Evolutionary conservation across 2,329 filamentous ascomycete species (phyloP), one percentile per base, ranked within the genome.

Genomic region (Pseudodiploospora longispora): DNA sequence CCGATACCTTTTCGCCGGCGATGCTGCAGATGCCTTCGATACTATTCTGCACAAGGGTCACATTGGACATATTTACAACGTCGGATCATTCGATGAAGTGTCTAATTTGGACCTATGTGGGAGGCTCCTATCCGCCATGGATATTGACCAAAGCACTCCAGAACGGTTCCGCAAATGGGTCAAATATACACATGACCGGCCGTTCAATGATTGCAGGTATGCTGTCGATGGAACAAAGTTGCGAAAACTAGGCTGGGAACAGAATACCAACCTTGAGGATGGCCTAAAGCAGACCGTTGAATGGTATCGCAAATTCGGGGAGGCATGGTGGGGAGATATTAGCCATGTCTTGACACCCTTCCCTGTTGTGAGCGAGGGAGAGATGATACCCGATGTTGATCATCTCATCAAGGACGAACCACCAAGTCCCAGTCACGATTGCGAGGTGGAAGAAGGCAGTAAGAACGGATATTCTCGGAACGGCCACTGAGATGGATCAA

Each of bases 21-120:
- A 93, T 59, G 86, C 85, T 2, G 83, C 83, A 4, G 85, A 91
- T 57, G 87, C 85, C 2, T 85, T 91, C 55, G 86, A 93, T 65
- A 88, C 85, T 1, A 88, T 93, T 55, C 73, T 93, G 27, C 87
- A 93, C 71, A 82, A 80, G 55, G 87, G 87, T 19, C 67, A 74
- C 40, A 70, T 85, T 31, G 85, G 85, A 1, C 82, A 89, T 56
- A 78, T 86, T 48, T 93, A 93, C 71, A 93, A 93, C 52, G 83
- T 93, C 7, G 83, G 83, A 37, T 90, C 87, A 0, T 75, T 76
- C 48, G 83, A 89, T 59, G 85, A 90, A 59, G 76, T 90, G 38
- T 85, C 83, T 51, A 90, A 90, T 59, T 67, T 85, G 12, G 72
- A 81, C 3, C 71, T 91, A 5, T 85, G 85, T 63, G 65, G 68